Percentiles rank a stretch among this genome's conserved stretches.
Evolutionary conservation across 2,329 filamentous ascomycete genomes (phyloP).

Genomic region (Achaetomium macrosporum): DNA sequence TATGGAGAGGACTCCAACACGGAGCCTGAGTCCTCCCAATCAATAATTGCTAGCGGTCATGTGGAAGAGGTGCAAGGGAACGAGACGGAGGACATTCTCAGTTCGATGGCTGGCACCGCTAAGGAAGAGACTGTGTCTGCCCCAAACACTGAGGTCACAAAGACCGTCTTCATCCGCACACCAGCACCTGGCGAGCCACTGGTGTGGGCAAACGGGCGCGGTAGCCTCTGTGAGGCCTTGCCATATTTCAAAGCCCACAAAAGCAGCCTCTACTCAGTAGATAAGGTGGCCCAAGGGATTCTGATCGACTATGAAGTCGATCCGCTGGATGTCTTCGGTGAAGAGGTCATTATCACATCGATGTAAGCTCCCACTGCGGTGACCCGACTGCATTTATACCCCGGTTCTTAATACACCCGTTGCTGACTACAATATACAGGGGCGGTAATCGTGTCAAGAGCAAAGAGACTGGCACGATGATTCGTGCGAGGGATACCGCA

Average conservation of each 20-base stretch:
- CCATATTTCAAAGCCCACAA: slow-evolving; percentile 58
- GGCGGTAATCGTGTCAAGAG: slow-evolving; percentile 49
- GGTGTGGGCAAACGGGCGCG: slow-evolving; percentile 53
- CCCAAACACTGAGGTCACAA: not conserved
- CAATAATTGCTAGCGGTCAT: not conserved
- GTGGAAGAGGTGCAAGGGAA: not conserved
- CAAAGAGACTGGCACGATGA: slow-evolving; percentile 38
- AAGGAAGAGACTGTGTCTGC: not conserved
- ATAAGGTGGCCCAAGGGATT: slow-evolving; percentile 48
- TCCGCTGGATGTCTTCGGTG: slow-evolving; percentile 51
- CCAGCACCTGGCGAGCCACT: not conserved
- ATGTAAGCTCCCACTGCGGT: slow-evolving; percentile 39
- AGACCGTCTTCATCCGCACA: not conserved
- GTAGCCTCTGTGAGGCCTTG: slow-evolving; percentile 58
- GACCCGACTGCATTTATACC: not conserved
- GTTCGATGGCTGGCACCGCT: not conserved
- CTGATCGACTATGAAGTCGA: slow-evolving; percentile 53
- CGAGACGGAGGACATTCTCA: not conserved
- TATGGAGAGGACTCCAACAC: not conserved
- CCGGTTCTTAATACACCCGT: not conserved
- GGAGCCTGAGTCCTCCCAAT: not conserved
- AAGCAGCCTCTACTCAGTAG: slow-evolving; percentile 48
- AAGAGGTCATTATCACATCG: slow-evolving; percentile 58
- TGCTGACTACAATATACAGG: slow-evolving; percentile 26
- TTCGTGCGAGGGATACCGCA: slow-evolving; percentile 30